These are phyloP conservation scores for Neofusicoccum umdonicola DNA, from an alignment of 2,329 filamentous ascomycete genomes.

Conservation along the genomic window DNA sequence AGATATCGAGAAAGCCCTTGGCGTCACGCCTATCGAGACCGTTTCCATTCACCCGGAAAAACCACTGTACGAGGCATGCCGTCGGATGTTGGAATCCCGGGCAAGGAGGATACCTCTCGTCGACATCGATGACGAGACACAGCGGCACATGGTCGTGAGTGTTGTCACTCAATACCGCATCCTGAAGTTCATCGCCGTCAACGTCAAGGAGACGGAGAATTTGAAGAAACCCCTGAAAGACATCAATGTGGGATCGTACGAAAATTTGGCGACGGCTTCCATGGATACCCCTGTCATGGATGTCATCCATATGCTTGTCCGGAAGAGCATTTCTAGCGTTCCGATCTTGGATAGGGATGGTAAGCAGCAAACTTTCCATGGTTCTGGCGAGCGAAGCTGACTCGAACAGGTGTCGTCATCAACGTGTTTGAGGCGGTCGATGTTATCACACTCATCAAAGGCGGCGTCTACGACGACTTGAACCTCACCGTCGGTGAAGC, in stretches of 20 bases:
- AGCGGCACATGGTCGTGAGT: slow-evolving; percentile 87
- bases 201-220: slow-evolving; percentile 82
- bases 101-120: slow-evolving; percentile 91
- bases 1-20: slow-evolving; percentile 96
- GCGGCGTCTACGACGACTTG: slow-evolving; percentile 87
- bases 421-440: slow-evolving; percentile 99
- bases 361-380: slow-evolving; percentile 28
- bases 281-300: slow-evolving; percentile 94
- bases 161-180: slow-evolving; percentile 98
- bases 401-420: slow-evolving; percentile 62
- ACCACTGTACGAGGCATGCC: slow-evolving; percentile 92
- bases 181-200: slow-evolving; percentile 97
- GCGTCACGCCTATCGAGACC: slow-evolving; percentile 86
- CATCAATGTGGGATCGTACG: slow-evolving; percentile 81
- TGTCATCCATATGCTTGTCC: slow-evolving; percentile 89
- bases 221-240: slow-evolving; percentile 85
- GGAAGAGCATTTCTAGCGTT: slow-evolving; percentile 89
- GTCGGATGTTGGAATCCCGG: slow-evolving; percentile 88
- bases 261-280: slow-evolving; percentile 72
- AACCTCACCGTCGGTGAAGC: slow-evolving; percentile 84
- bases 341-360: slow-evolving; percentile 81
- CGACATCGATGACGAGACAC: slow-evolving; percentile 90
- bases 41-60: slow-evolving; percentile 90
- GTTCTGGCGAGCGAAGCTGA: slow-evolving; percentile 9
- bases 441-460: slow-evolving; percentile 93